Percentiles rank a stretch among this genome's conserved stretches.
Evolutionary conservation across 345 rosid species (phyloP).

Genomic region (Camelina hispida): DNA sequence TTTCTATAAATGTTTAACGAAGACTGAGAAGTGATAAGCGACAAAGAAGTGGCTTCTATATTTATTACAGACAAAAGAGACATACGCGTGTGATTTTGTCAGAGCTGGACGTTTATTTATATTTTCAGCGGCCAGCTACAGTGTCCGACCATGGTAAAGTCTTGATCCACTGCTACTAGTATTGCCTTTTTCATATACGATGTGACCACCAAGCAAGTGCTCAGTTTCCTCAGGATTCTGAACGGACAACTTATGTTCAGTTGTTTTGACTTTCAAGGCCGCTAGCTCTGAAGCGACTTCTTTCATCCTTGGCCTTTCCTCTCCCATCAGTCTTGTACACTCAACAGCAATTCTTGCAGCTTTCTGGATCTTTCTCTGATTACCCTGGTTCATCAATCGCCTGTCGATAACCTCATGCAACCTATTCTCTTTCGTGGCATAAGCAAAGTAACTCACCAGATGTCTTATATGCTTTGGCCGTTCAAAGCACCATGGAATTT

Average conservation of each 20-base stretch:
- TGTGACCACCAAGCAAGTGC: conserved; percentile 5
- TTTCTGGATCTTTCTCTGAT: conserved; percentile 13
- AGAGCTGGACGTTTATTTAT: neutral
- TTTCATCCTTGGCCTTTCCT: conserved; percentile 41
- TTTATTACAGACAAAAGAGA: neutral
- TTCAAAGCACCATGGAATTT: conserved; percentile 34
- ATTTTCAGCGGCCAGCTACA: conserved; percentile 16
- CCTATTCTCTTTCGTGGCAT: conserved; percentile 17
- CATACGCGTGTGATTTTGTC: neutral
- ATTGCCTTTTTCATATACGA: neutral
- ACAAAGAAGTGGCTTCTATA: neutral
- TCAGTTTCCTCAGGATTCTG: conserved; percentile 1
- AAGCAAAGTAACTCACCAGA: conserved; percentile 40
- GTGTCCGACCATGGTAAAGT: conserved; percentile 2
- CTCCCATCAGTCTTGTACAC: conserved; percentile 43
- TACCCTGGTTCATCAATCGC: conserved; percentile 15
- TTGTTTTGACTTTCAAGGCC: conserved; percentile 8
- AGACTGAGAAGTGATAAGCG: neutral
- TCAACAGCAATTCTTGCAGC: conserved; percentile 35
- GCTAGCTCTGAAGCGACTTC: conserved; percentile 49
- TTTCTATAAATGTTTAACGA: neutral
- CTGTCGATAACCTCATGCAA: conserved; percentile 40
- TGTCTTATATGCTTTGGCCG: conserved; percentile 27
- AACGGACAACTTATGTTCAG: conserved; percentile 19
- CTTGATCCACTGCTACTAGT: conserved; percentile 10